Base-by-base conservation (phyloP, 1,284 basidiomycete genomes). In the Ceratobasidium papillatum region DNA sequence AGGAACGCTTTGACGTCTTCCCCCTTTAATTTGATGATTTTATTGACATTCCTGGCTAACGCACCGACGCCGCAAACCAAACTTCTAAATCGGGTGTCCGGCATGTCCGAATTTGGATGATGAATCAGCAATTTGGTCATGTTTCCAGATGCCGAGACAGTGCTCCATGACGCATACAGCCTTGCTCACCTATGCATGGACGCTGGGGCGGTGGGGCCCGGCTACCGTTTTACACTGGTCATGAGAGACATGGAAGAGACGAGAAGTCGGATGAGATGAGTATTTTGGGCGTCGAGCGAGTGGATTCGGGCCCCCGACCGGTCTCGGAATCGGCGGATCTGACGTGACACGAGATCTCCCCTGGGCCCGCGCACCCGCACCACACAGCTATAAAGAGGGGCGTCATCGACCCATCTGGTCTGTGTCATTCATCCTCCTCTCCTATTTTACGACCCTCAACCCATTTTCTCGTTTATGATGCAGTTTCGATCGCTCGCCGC, bases 271-370 rank as follows among this genome's bases (percentile, higher is more conserved):
- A 17, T 54, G 58, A 72, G 56, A 45, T 36, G 43, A 54, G 54
- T 30, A 27, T 47, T 27, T 47, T 47, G 41, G 68, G 27, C 45
- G 38, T 49, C 34, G 68, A 71, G 56, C 58, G 41, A 72, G 25
- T 38, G 45, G 54, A 17, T 43, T 61, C 54, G 69, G 51, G 32
- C 32, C 38, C 56, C 69, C 47, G 69, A 45, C 45, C 14, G 12
- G 56, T 25, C 56, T 41, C 62, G 62, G 56, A 56, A 49, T 38
- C 52, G 30, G 27, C 66, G 66, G 54, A 71, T 71, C 68, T 71
- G 68, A 68, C 32, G 4, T 68, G 36, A 58, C 69, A 72, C 58
- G 69, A 43, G 69, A 45, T 69, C 54, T 58, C 38, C 65, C 41
- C 47, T 22, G 3, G 38, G 34, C 49, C n/a, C n/a, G n/a, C 25